Evolutionary conservation across 2,329 filamentous ascomycete genomes (phyloP).

Genomic region (Fusarium sp.): DNA sequence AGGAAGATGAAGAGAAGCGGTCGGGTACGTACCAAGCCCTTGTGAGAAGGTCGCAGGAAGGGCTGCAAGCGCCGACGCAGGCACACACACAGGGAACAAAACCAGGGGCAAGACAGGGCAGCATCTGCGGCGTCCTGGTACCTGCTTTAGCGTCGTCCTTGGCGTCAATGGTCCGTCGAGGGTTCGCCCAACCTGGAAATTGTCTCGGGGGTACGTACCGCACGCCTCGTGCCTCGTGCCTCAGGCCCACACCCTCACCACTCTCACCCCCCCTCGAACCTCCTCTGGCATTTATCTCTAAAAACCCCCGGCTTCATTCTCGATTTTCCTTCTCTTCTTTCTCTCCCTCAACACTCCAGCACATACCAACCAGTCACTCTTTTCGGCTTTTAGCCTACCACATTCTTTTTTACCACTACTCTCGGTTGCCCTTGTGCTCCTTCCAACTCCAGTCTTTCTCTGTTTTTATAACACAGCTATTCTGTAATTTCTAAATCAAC

Average conservation of each 20-base stretch:
- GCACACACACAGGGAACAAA: conserved; percentile 4
- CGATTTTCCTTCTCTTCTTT: conserved; percentile 27
- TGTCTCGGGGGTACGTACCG: conserved; percentile 31
- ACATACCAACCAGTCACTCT: conserved; percentile 48
- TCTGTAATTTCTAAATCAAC: conserved; percentile 37
- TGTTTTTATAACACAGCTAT: conserved; percentile 19
- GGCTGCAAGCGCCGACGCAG: conserved; percentile 24
- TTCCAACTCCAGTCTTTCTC: conserved; percentile 32
- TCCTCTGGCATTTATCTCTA: conserved; percentile 43
- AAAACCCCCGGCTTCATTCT: conserved; percentile 30
- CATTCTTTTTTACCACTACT: conserved; percentile 45
- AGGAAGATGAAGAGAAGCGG: not conserved
- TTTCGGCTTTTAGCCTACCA: conserved; percentile 47
- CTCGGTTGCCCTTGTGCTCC: conserved; percentile 30
- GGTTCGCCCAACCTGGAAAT: conserved; percentile 26
- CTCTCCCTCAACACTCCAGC: conserved; percentile 33
- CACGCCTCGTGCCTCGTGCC: not conserved
- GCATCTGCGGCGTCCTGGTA: conserved; percentile 24
- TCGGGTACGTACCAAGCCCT: not conserved
- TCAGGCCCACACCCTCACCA: conserved; percentile 15
- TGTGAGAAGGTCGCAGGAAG: not conserved
- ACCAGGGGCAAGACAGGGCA: conserved; percentile 3
- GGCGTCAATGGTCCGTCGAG: conserved; percentile 34
- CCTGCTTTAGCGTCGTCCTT: conserved; percentile 38
- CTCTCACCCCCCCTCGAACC: conserved; percentile 11